Base-by-base conservation (phyloP, 176 grass and related monocot genomes). In the Rhipidocladum racemiflorum region DNA sequence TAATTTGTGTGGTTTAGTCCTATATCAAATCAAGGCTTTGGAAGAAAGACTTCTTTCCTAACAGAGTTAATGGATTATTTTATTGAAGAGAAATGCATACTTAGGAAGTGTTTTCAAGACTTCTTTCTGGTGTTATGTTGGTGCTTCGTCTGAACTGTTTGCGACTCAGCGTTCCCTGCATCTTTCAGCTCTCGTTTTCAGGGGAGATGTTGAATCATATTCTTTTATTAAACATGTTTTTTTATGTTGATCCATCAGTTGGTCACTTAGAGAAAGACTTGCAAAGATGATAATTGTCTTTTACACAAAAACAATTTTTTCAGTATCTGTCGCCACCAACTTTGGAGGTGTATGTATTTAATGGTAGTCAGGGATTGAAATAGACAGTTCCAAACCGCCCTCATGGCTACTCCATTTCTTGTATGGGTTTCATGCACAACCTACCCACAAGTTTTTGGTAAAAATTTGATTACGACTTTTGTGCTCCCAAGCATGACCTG, bases 171-270 rank as follows among this genome's bases (percentile, higher is more conserved):
- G 17, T 36, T 59, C 73, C 51, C 53, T 75, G 61, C 62, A 75
- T 81, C 70, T 75, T 23, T 75, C 62, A 75, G 64, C 55, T 71
- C 83, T 85, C 65, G 9, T 86, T 85, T 86, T 86, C 83, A 59
- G 17, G 40, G 27, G 24, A 72, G 65, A 78, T 21, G 78, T 67
- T 86, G 49, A 48, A 66, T 82, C 40, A 8, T 46, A 61, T 30
- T 44, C 72, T 71, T 35, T 71, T 16, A 62, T 70, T 76, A 20
- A 46, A 56, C 48, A 46, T 56, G 72, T 61, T 45, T 18, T 18
- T 56, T 21, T 59, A 8, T 55, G 45, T 27, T 76, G 34, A 16
- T 61, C 21, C 50, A 84, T 77, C 15, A 57, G 32, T 25, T 70
- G 20, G 1, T 70, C 25, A 13, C 3, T 9, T 66, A 57, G 76